Base-by-base conservation (phyloP, 78 protist species). In the Ministeria vibrans region DNA sequence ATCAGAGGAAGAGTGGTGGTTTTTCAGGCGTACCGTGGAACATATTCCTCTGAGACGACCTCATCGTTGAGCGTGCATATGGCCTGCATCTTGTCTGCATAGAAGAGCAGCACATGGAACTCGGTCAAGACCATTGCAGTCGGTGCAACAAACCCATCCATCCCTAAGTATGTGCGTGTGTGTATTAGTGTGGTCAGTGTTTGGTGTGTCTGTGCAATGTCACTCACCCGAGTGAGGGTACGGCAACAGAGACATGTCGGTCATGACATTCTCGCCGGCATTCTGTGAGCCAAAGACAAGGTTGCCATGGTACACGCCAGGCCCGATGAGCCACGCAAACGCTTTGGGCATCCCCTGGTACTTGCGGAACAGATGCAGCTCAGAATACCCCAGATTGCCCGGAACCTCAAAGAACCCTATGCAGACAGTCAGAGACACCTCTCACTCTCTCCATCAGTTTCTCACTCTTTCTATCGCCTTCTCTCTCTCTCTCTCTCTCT, bases 301-400 rank as follows among this genome's bases (percentile, higher is more conserved):
- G 20, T 42, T 79, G 46, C 92, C 92, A 28, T 84, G 66, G 34
- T 82, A 78, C 5, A 88, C 72, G 63, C 92, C 85, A 1, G 75
- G 85, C 23, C 77, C 78, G 18, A 88, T 86, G 77, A 88, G 68
- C 94, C 94, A 91, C 30, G 88, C 90, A 34, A 88, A 91, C 15
- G 89, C 43, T 36, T 32, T 53, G 0, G 87, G 82, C 22, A 87
- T 68, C 34, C 85, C 75, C 15, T 59, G 41, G 53, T 44, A 63
- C 63, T 86, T 83, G 9, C 82, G 36, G 64, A 46, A 85, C 69
- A 86, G 79, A 59, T 79, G 83, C 30, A 91, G 69, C 49, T 85
- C 86, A 23, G 81, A 51, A 68, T 78, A 66, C 22, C 61, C 71
- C 13, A 68, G 63, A 0, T 55, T 84, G 27, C 83, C 83, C 28